Conservation (phyloP, 1,284 basidiomycete genomes). For the Trichosporon faecale region DNA sequence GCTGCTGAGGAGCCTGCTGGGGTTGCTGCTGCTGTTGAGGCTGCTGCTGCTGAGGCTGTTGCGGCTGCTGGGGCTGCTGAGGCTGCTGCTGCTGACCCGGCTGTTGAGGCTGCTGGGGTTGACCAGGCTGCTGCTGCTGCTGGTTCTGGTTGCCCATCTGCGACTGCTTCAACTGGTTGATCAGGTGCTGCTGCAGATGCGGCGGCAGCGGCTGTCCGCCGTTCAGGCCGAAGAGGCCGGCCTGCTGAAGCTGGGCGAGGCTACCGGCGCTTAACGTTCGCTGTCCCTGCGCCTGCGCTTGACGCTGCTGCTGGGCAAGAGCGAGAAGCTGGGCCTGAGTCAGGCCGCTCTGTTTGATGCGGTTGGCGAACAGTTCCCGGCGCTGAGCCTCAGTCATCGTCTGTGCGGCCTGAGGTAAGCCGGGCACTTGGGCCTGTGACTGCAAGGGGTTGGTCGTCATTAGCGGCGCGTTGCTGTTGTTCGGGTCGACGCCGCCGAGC, state of each 20-base stretch:
- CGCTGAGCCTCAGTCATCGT: conserved; percentile 8
- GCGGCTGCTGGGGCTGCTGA: background rate
- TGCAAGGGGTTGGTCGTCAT: conserved; percentile 15
- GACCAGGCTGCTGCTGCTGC: conserved; percentile 2
- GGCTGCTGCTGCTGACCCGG: background rate
- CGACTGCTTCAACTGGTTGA: conserved; percentile 17
- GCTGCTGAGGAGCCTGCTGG: background rate
- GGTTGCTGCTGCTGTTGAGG: conserved; percentile 1
- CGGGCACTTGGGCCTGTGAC: background rate
- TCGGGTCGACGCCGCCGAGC: conserved; percentile 5
- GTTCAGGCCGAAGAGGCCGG: conserved; percentile 10
- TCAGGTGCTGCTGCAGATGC: conserved; percentile 21
- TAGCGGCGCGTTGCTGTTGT: conserved; percentile 2
- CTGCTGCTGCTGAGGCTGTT: conserved; percentile 4
- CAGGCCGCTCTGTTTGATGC: conserved; percentile 14
- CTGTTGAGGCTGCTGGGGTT: conserved; percentile 2
- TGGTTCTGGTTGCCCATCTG: conserved; percentile 13
- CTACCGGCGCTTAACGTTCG: conserved; percentile 1
- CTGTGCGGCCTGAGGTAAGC: conserved; percentile 4
- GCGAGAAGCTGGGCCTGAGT: conserved; percentile 16
- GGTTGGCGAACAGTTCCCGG: conserved; percentile 7
- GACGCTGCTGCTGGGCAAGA: conserved; percentile 12
- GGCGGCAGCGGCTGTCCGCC: conserved; percentile 13
- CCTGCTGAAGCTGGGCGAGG: conserved; percentile 21
- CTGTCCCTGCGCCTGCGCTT: conserved; percentile 2